Base-by-base conservation (phyloP, 352 stramenopile genomes). In the Globisporangium uncinulatum region DNA sequence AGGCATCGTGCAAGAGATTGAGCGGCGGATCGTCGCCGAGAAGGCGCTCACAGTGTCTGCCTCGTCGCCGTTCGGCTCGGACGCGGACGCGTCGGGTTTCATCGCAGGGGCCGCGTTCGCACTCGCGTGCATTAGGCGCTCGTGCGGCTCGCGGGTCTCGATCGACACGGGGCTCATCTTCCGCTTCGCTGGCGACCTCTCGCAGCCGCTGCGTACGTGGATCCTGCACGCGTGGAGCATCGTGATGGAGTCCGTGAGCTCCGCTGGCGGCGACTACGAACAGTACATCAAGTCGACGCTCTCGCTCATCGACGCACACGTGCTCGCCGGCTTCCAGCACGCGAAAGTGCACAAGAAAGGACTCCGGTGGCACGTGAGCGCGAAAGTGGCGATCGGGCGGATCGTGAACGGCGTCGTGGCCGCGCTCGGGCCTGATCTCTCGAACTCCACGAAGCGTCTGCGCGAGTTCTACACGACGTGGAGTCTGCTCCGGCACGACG, bases 171-270 rank as follows among this genome's bases (percentile, higher is more conserved):
- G 69, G 7, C 63, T 95, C 15, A 85, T 95, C 56, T 88, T 89
- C 41, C 68, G 74, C 0, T 82, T 92, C 65, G 76, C 76, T 1
- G 65, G 71, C 3, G 83, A 93, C 34, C 77, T 79, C 29, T 72
- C 69, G 8, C 83, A 95, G 54, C 85, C 85, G 21, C 39, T 94
- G n/a, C 82, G 85, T 11, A 88, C 81, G 13, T 95, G 83, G 85
- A 86, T 90, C 48, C 58, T 95, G 47, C 78, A 93, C 63, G 76
- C 83, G 17, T 95, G 85, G 85, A 84, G 82, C 54, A 83, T 93
- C 44, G 76, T 95, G 34, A 69, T 95, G 31, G 81, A 93, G 60
- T 92, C 79, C 2, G 78, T 90, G 13, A 85, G 73, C 48, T 73
- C 80, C 3, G 84, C 77, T 14, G 83, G 82, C 49, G 79, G 77